A percentile compares a stretch with the other conserved stretches of the same genome.
Conservation (phyloP, 2,329 filamentous ascomycete genomes). For the Oidium heveae region DNA sequence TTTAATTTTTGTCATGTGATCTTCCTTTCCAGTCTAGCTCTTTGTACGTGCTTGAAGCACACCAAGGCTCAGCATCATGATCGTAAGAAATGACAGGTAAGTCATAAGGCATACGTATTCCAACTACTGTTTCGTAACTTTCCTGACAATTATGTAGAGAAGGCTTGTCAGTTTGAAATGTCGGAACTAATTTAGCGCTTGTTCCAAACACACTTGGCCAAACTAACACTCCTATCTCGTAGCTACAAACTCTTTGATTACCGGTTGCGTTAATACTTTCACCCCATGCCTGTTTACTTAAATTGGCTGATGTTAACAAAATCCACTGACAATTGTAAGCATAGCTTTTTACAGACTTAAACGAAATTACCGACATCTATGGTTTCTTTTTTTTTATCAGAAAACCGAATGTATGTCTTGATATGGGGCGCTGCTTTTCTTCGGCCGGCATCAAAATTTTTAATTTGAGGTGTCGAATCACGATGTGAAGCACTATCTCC, state of each 20-base stretch:
- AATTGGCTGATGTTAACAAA: conserved; percentile 68
- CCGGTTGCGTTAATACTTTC: conserved; percentile 28
- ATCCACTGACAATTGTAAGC: conserved; percentile 31
- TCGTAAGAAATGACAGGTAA: conserved; percentile 45
- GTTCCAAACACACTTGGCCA: conserved; percentile 40
- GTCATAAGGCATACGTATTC: conserved; percentile 43
- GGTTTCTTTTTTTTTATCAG: conserved; percentile 6
- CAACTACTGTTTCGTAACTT: too few species aligned
- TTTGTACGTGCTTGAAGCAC: conserved; percentile 31
- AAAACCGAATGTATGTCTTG: conserved; percentile 62
- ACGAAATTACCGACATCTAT: conserved; percentile 2
- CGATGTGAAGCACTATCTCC: conserved; percentile 21
- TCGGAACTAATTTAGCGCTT: conserved; percentile 33
- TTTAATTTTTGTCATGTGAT: conserved; percentile 3
- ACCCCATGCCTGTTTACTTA: conserved; percentile 80
- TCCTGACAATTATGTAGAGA: too few species aligned
- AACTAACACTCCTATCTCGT: conserved; percentile 60
- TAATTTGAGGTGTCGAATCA: background rate
- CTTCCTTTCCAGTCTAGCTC: conserved; percentile 27
- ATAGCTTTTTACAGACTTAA: background rate
- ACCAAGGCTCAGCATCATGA: conserved; percentile 47
- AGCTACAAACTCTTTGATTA: conserved; percentile 50
- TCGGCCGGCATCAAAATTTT: conserved; percentile 27
- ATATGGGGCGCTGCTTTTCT: conserved; percentile 56
- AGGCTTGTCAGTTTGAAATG: conserved; percentile 20